A percentile compares a stretch with the other conserved stretches of the same genome.
Conservation (phyloP, 2,329 filamentous ascomycete genomes). For the Cladosporium velox region DNA sequence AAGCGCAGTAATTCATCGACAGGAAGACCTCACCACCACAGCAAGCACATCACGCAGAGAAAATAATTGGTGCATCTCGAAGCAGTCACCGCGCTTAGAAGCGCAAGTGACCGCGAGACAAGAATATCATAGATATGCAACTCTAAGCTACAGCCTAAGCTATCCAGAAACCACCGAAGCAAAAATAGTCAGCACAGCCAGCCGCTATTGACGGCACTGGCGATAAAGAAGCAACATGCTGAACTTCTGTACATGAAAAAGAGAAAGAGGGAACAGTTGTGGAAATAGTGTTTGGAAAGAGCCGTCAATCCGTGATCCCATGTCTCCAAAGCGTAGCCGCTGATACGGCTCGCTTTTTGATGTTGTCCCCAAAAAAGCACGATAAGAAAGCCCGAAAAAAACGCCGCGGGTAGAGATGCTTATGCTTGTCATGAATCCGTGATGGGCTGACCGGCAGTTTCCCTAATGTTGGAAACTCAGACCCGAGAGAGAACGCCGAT, state of each 20-base stretch:
- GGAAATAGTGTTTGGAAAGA: neutral
- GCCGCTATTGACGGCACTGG: neutral
- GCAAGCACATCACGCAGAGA: neutral
- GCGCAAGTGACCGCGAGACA: neutral
- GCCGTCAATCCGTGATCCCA: conserved; percentile 4
- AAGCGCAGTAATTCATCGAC: neutral
- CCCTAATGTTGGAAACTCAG: neutral
- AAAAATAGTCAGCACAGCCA: neutral
- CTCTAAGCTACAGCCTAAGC: conserved; percentile 1
- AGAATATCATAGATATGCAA: neutral
- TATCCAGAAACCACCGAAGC: neutral
- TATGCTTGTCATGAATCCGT: conserved; percentile 10
- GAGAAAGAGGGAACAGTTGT: neutral
- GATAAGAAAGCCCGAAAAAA: neutral
- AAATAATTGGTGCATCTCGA: neutral
- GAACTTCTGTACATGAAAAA: neutral
- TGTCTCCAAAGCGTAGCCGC: neutral
- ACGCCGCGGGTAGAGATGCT: conserved; percentile 1
- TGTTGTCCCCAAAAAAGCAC: neutral
- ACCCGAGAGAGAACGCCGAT: conserved; percentile 1
- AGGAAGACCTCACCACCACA: neutral
- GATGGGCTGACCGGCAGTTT: conserved; percentile 7
- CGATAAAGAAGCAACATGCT: neutral
- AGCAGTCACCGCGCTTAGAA: neutral
- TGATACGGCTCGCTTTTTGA: neutral